Base-by-base conservation (phyloP, 2,329 filamentous ascomycete species). In the Fusarium sp. region DNA sequence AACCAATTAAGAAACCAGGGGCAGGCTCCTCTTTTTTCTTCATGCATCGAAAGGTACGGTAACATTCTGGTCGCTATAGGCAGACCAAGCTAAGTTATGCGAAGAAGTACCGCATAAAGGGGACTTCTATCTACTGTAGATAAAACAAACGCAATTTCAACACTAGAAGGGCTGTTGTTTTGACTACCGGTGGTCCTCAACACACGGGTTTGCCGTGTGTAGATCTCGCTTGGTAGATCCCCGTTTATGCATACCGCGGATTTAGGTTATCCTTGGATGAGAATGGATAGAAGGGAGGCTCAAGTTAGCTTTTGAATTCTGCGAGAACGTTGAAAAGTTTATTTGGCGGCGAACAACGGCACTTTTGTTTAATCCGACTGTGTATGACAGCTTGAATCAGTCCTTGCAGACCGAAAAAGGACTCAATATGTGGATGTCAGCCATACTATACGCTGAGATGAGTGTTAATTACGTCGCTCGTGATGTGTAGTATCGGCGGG, bases 141-240 rank as follows among this genome's bases (percentile, higher is more conserved):
- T 50, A 58, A 62, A 65, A 66, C 62, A 61, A 46, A 23, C 44
- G 57, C 42, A 62, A 63, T 66, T 45, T 57, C 28, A 38, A 64
- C 11, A 42, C 30, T 36, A 26, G 45, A 51, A 40, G 44, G 16
- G 28, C 11, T 36, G 8, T 28, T 26, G 47, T n/a, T 38, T 50
- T 50, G 23, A 50, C 23, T 23, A 23, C 23, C 23, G 23, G 23
- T 23, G 23, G 5, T 23, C 23, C 23, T 23, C 23, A 23, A 23
- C 23, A 23, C 23, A 23, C 23, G 23, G 23, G 23, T 23, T 23
- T 23, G 23, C 49, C 20, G 49, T 53, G 18, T 28, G 57, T 47
- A 62, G 61, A 72, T 71, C 57, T 59, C 38, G 44, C 23, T 23
- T 5, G 23, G 60, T 50, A 66, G 69, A 71, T 67, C 55, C 23